phyloP scores from a whole-genome alignment of 2,329 filamentous ascomycete species.

The Penicillium sp. region DNA sequence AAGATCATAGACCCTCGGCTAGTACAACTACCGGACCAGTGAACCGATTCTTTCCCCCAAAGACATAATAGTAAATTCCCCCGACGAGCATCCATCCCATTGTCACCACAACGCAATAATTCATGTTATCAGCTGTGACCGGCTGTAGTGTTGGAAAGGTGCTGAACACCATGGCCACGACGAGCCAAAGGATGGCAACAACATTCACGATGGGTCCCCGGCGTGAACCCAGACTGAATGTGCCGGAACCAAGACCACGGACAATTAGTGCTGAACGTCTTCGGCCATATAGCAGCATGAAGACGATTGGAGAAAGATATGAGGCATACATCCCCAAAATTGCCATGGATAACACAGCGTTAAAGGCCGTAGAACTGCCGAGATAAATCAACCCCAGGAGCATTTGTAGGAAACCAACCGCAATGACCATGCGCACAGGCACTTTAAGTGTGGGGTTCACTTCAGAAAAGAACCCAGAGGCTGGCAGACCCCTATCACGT shows the following conservation, averaged over 20 bases:
- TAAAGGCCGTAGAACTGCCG: slow-evolving; percentile 43
- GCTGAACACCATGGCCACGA: slow-evolving; percentile 22
- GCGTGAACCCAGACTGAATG: slow-evolving; percentile 14
- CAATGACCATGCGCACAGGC: slow-evolving; percentile 44
- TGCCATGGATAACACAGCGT: slow-evolving; percentile 45
- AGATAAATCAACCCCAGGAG: slow-evolving; percentile 48
- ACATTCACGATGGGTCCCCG: slow-evolving; percentile 18
- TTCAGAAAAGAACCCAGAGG: slow-evolving; percentile 39
- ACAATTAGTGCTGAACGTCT: neutral
- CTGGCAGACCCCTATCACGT: slow-evolving; percentile 49
- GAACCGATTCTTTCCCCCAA: slow-evolving; percentile 17
- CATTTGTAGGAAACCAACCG: slow-evolving; percentile 45
- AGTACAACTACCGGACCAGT: slow-evolving; percentile 16
- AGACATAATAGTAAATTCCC: slow-evolving; percentile 17
- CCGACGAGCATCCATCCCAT: slow-evolving; percentile 20
- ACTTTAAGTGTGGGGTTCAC: slow-evolving; percentile 45
- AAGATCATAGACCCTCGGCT: slow-evolving; percentile 10
- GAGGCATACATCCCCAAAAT: slow-evolving; percentile 49
- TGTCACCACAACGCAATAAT: slow-evolving; percentile 21
- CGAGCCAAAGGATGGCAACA: slow-evolving; percentile 14
- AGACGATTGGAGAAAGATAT: slow-evolving; percentile 48
- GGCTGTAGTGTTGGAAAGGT: slow-evolving; percentile 22
- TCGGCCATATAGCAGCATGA: slow-evolving; percentile 21
- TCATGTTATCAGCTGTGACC: slow-evolving; percentile 21
- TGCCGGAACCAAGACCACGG: slow-evolving; percentile 5